Evolutionary conservation across 2,329 filamentous ascomycete genomes (phyloP).

Genomic region (Penicillium sp.): DNA sequence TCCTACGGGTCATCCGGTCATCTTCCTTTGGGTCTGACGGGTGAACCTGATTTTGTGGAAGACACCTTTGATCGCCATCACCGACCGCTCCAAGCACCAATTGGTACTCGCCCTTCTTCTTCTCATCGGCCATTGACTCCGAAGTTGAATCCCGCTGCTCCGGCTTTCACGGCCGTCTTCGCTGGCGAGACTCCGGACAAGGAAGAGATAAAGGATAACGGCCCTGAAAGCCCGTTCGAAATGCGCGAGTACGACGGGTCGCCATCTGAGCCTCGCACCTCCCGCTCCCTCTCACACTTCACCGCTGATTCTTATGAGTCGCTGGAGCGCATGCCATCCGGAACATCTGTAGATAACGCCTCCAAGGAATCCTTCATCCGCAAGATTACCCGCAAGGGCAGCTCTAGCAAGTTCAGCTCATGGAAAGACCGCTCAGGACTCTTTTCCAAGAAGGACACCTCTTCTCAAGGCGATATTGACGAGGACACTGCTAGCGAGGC

Average conservation of each 20-base stretch:
- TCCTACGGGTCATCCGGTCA: conserved; percentile 74
- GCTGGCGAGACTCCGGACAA: conserved; percentile 52
- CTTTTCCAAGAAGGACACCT: conserved; percentile 50
- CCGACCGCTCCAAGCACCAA: conserved; percentile 63
- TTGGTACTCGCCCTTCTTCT: conserved; percentile 74
- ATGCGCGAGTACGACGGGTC: conserved; percentile 42
- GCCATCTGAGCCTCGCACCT: conserved; percentile 47
- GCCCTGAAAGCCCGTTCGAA: conserved; percentile 33
- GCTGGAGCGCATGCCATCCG: conserved; percentile 49
- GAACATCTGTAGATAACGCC: conserved; percentile 42
- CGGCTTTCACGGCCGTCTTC: conserved; percentile 78
- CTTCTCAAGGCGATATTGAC: conserved; percentile 47
- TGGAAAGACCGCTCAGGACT: conserved; percentile 54
- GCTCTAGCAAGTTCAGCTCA: conserved; percentile 54
- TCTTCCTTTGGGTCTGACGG: conserved; percentile 56
- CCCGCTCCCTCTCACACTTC: conserved; percentile 47
- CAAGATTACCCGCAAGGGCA: conserved; percentile 54
- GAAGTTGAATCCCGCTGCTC: conserved; percentile 82
- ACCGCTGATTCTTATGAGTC: conserved; percentile 52
- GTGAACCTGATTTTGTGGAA: conserved; percentile 52
- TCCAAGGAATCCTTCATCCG: conserved; percentile 54
- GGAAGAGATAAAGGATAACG: conserved; percentile 38
- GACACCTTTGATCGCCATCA: conserved; percentile 50
- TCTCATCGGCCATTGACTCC: conserved; percentile 59
- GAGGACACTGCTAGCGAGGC: conserved; percentile 44